A percentile compares a stretch with the other conserved stretches of the same genome.
These are phyloP conservation scores for Tetracladium marchalianum DNA, from an alignment of 495 filamentous ascomycete species.

Conservation along the genomic window DNA sequence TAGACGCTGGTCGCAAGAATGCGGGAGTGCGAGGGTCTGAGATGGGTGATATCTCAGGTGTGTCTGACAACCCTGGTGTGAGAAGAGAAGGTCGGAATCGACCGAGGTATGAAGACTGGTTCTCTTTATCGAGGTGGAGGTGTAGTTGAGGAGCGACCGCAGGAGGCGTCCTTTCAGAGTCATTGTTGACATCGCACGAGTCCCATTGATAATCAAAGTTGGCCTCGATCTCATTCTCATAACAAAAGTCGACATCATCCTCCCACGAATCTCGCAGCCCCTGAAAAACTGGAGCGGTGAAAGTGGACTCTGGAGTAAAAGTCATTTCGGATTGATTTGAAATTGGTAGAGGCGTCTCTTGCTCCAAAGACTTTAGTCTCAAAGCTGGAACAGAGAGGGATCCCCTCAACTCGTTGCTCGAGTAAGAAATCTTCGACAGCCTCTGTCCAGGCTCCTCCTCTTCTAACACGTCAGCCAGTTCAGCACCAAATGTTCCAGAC, in stretches of 20 bases:
- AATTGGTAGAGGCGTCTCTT: not conserved
- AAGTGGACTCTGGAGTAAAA: slow-evolving; percentile 1
- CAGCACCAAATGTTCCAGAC: slow-evolving; percentile 9
- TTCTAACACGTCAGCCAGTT: slow-evolving; percentile 53
- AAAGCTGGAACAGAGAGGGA: slow-evolving; percentile 18
- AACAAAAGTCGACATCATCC: slow-evolving; percentile 89
- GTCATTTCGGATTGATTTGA: not conserved
- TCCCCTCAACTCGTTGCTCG: slow-evolving; percentile 10
- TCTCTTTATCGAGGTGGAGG: slow-evolving; percentile 14
- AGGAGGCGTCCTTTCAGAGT: slow-evolving; percentile 18
- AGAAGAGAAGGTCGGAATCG: slow-evolving; percentile 26
- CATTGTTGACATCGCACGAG: slow-evolving; percentile 25
- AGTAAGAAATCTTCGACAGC: slow-evolving; percentile 10
- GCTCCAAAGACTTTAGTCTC: slow-evolving; percentile 6
- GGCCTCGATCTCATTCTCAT: slow-evolving; percentile 82
- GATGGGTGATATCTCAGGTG: slow-evolving; percentile 31
- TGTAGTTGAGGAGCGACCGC: slow-evolving; percentile 3
- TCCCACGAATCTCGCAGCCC: slow-evolving; percentile 59
- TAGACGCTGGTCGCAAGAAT: slow-evolving; percentile 25
- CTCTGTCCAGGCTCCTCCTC: slow-evolving; percentile 44
- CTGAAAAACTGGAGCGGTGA: not conserved
- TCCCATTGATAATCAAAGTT: slow-evolving; percentile 88
- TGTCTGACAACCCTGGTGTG: slow-evolving; percentile 29
- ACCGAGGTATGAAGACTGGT: slow-evolving; percentile 15
- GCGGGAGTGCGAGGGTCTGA: slow-evolving; percentile 16